phyloP scores from a whole-genome alignment of 805 yeast species.

The Kluyveromyces aestuarii region DNA sequence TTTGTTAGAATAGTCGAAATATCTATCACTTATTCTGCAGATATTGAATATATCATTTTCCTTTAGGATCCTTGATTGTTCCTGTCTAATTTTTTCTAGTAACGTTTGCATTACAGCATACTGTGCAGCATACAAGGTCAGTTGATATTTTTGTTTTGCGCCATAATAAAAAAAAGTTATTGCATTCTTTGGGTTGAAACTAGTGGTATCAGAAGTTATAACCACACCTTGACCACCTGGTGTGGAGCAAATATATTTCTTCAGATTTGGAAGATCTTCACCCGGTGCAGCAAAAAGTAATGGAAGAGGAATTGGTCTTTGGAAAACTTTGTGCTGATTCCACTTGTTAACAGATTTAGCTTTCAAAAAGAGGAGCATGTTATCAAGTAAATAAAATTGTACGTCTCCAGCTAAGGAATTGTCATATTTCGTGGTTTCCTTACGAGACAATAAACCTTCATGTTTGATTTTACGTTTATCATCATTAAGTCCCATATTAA shows the following conservation, averaged over 20 bases:
- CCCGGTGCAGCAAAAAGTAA: slow-evolving; percentile 64
- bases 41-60: slow-evolving; percentile 73
- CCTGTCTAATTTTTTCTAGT: slow-evolving; percentile 68
- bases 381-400: slow-evolving; percentile 81
- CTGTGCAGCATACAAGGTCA: slow-evolving; percentile 36
- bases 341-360: slow-evolving; percentile 81
- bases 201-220: slow-evolving; percentile 16
- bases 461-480: slow-evolving; percentile 63
- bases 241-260: slow-evolving; percentile 28
- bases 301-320: slow-evolving; percentile 79
- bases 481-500: slow-evolving; percentile 74
- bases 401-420: slow-evolving; percentile 46
- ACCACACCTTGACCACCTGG: slow-evolving; percentile 27
- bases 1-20: slow-evolving; percentile 63
- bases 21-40: slow-evolving; percentile 63
- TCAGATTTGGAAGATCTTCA: slow-evolving; percentile 66
- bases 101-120: slow-evolving; percentile 64
- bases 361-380: slow-evolving; percentile 75
- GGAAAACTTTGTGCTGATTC: slow-evolving; percentile 85
- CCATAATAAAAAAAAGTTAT: slow-evolving; percentile 28
- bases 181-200: slow-evolving; percentile 24
- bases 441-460: slow-evolving; percentile 29
- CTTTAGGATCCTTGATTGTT: slow-evolving; percentile 63
- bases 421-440: slow-evolving; percentile 23
- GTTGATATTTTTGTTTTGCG: slow-evolving; percentile 32